Base-by-base conservation (phyloP, 75 land plant species). In the Cunninghamia lanceolata region DNA sequence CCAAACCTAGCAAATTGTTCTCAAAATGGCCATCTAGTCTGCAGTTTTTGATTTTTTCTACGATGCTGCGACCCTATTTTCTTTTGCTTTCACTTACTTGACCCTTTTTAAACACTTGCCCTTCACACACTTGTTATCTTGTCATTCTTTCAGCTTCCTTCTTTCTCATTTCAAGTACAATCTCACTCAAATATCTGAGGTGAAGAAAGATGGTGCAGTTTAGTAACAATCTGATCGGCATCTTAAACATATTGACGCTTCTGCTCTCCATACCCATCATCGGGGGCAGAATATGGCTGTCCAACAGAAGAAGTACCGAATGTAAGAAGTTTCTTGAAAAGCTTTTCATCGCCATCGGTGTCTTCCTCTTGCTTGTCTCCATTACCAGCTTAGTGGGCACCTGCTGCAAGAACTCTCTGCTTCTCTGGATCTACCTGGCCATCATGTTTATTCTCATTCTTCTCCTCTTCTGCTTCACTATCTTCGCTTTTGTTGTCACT, bases 401-500 rank as follows among this genome's bases (percentile, higher is more conserved):
- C 0, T 94, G 94, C 83, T 94, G 91, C 79, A 85, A 93, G 71
- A 86, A 86, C 4, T 42, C 91, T 4, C 88, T 86, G 83, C 88
- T 95, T 13, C 92, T 96, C n/a, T 95, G 95, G 95, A 68, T 93
- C 38, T 96, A 96, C 85, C 89, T 94, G 21, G 28, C 79, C 14
- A 32, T 87, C 28, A 77, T 92, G 90, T 88, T 90, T 35, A 4
- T 87, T 28, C 82, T 92, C 79, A 88, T 92, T 5, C 9, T 90
- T 7, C 87, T 89, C 43, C 84, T 89, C 30, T 73, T 92, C 59
- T 86, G 84, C 39, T 93, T 95, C 92, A 95, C 94, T 16, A 79
- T 95, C 32, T 94, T 96, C 59, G 92, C 94, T 1, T 92, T 95
- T 59, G 94, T 90, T 28, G 95, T 96, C 15, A 95, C 99, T 14